Base-by-base conservation (phyloP, 2,329 filamentous ascomycete genomes). In the Penicillium sp. region DNA sequence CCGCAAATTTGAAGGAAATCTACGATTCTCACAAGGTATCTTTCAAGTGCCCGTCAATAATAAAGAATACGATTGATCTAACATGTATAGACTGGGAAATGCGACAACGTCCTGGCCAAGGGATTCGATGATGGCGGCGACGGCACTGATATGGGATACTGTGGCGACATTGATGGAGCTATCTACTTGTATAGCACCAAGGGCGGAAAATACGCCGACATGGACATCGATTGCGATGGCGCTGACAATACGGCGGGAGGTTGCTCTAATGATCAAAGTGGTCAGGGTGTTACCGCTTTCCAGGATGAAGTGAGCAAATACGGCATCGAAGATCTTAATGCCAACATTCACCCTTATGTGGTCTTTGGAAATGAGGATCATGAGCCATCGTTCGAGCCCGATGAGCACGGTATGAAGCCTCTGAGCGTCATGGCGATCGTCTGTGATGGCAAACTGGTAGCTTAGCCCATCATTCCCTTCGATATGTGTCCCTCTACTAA, bases 211-310 rank as follows among this genome's bases (percentile, higher is more conserved):
- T 70, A 83, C 36, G 76, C 72, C 47, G 79, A 84, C 67, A 82
- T 84, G 79, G 82, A 84, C 60, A 74, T 84, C 50, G 81, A 83
- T 69, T 85, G 82, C 61, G 82, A 85, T 59, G 82, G 82, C 19
- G 63, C 72, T 7, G 74, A 80, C 51, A 66, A 69, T 19, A 71
- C 72, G 7, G 76, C 75, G 29, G 77, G 78, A 1, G 74, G 75
- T 38, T 84, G 81, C 60, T 71, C 65, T 32, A 72, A 68, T 16
- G 78, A 77, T 10, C 66, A 59, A 16, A 77, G 79, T 2, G 65
- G 64, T 1, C 64, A 67, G 62, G 69, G 67, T 34, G 61, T 76
- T 53, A 84, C 82, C 1, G 72, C 78, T 0, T 84, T 84, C 65
- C 66, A 72, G 52, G 66, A 73, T 41, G 67, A 60, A 0, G 61